These are phyloP conservation scores for Pichia sp. DNA, from an alignment of 1,139 yeast genomes.

Conservation along the genomic window DNA sequence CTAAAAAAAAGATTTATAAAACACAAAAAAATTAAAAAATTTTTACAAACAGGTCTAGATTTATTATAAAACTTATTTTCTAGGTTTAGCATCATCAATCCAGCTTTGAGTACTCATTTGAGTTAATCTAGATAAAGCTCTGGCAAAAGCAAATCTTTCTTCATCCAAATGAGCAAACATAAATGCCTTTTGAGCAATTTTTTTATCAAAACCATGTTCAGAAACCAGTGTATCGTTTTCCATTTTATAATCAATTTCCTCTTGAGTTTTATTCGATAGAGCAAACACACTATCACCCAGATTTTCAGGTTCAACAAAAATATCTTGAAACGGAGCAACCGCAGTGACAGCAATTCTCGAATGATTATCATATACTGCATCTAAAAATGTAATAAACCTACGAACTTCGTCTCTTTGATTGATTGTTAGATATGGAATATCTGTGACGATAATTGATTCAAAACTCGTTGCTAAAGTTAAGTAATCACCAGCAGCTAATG, in stretches of 20 bases:
- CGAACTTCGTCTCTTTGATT: constrained; percentile 78
- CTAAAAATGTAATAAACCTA: constrained; percentile 86
- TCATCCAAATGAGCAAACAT: constrained; percentile 83
- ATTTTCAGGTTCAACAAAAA: constrained; percentile 81
- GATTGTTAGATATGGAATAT: constrained; percentile 78
- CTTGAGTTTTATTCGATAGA: constrained; percentile 29
- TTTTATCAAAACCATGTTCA: constrained; percentile 68
- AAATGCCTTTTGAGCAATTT: constrained; percentile 67
- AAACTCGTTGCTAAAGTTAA: constrained; percentile 73
- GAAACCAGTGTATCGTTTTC: constrained; percentile 58
- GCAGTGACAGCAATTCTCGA: constrained; percentile 84
- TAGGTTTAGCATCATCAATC: constrained; percentile 45
- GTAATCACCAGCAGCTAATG: constrained; percentile 94
- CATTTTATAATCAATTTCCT: constrained; percentile 38
- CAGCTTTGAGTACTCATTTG: constrained; percentile 95
- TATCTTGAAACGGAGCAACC: constrained; percentile 74
- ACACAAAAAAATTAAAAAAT: not conserved
- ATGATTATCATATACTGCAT: constrained; percentile 89
- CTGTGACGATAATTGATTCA: constrained; percentile 77
- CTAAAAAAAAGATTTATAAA: not conserved
- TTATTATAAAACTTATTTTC: not conserved
- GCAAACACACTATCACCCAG: constrained; percentile 50
- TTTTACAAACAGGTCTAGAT: not conserved
- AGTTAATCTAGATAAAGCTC: constrained; percentile 82
- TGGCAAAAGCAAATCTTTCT: constrained; percentile 92